Evolutionary conservation across 257 asterid genomes (phyloP), one percentile per base, ranked within the genome.

Genomic region (Capsicum rhomboideum): DNA sequence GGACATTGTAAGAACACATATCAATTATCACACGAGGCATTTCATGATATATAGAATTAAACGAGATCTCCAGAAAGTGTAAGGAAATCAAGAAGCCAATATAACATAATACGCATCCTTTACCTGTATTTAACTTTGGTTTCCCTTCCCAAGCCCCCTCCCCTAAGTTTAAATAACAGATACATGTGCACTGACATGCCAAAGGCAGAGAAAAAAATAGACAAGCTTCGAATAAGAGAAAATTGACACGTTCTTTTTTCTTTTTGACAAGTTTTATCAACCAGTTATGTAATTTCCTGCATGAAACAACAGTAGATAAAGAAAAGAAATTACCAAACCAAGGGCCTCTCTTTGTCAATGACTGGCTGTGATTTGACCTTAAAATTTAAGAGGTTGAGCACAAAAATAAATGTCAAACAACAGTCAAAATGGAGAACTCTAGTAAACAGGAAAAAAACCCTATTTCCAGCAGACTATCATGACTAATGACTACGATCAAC

Each of bases 351-450:
- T 87, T 88, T 92, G 92, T 96, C 99, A 71, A 93, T 92, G 89
- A 96, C 92, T 40, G 99, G 99, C 79, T 92, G 98, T 53, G 98
- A 91, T 89, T 96, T 96, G 49, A 96, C 98, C 98, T 95, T 82
- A 85, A 82, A 68, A n/a, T 71, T 44, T 67, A 46, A 9, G 67
- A 61, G 17, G 53, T 50, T 84, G 69, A 23, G 74, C 44, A 84
- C 66, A 11, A 85, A 84, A 78, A 79, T 56, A 20, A 37, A 74
- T 83, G 82, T 82, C 59, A 85, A 86, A 74, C 28, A 40, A 78
- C 26, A 67, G 85, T 67, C 49, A 75, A 50, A 23, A 75, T 13
- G n/a, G 56, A 8, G 49, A 75, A 50, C 23, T 50, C 37, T 5
- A 50, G 44, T 16, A 50, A 75, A 17, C 42, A 49, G 26, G 61